Evolutionary conservation across 768 basidiomycete species (phyloP), one percentile per base, ranked within the genome.

Genomic region (Phlebiopsis flavidoalba): DNA sequence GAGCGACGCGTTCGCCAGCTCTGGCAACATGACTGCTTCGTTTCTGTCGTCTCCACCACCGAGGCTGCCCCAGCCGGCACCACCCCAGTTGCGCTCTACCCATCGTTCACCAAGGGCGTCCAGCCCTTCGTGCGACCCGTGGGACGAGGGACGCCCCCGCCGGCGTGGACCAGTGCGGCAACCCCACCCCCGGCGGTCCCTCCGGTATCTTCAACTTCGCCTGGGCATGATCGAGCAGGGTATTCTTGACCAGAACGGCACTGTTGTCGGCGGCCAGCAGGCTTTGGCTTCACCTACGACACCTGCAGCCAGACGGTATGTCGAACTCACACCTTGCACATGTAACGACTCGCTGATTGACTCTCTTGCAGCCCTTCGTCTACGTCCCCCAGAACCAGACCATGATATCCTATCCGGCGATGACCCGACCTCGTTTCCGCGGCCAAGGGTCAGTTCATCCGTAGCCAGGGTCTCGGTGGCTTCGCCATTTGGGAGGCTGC

Each of bases 161-260:
- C 21, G 68, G 67, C 21, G 57, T 65, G 15, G 75, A 76, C 60
- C 61, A 57, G 58, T 76, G 75, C 60, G 75, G 75, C 7, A 70
- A 78, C 65, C 70, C 72, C 24, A 71, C 64, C 22, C 35, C 71
- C 33, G 73, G 78, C 53, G 68, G 68, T 24, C 59, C 58, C 35
- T 77, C 79, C 26, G 89, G 88, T 11, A 71, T 83, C 58, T 89
- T 77, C 66, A 76, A 82, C 59, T 89, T 84, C 70, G 83, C 83
- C 78, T n/a, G n/a, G 86, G 81, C 2, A 70, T 91, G 65, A 74
- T 88, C 47, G 69, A 80, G 5, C 71, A 69, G 14, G 86, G 86
- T 3, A 86, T 83, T 72, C 71, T 91, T 54, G 77, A 76, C 46
- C 43, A 69, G 11, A 68, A 78, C 60, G 79, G 86, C 12, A 71